phyloP scores from a whole-genome alignment of 768 basidiomycete genomes.

The Boletus rex-veris region DNA sequence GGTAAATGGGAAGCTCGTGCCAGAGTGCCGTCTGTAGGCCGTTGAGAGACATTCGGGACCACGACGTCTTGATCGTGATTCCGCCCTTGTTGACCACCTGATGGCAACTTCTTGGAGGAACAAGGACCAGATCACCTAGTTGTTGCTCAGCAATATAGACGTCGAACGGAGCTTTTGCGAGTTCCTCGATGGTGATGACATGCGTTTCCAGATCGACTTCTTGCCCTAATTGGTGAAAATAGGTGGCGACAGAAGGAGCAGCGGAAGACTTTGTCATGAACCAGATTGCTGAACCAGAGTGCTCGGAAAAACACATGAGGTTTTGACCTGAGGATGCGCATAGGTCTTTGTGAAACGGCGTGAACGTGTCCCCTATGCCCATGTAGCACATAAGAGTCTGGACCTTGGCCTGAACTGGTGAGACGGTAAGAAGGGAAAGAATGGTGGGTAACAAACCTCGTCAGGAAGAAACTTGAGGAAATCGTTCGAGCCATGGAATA shows the following conservation, averaged over 20 bases:
- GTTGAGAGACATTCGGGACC: conserved; percentile 78
- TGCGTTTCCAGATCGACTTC: conserved; percentile 71
- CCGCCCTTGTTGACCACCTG: conserved; percentile 82
- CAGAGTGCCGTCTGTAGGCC: conserved; percentile 59
- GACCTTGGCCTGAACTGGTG: conserved; percentile 46
- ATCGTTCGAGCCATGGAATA: conserved; percentile 55
- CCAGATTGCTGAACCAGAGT: conserved; percentile 74
- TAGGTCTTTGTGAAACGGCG: conserved; percentile 80
- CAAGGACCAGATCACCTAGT: conserved; percentile 74
- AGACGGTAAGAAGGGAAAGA: not conserved
- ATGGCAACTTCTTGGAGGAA: conserved; percentile 78
- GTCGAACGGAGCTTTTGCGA: conserved; percentile 61
- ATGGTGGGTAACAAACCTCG: conserved; percentile 36
- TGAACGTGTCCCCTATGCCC: conserved; percentile 79
- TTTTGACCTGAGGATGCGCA: conserved; percentile 86
- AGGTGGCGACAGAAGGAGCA: conserved; percentile 51
- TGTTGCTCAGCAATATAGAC: conserved; percentile 72
- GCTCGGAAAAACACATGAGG: conserved; percentile 79
- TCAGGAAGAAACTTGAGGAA: conserved; percentile 54
- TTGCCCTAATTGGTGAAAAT: conserved; percentile 48
- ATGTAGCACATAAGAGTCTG: conserved; percentile 87
- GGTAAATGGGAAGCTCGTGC: conserved; percentile 77
- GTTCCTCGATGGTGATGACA: conserved; percentile 57
- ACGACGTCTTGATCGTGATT: conserved; percentile 78
- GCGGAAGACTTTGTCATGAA: conserved; percentile 73